A percentile compares a stretch with the other conserved stretches of the same genome.
phyloP scores from a whole-genome alignment of 2,329 filamentous ascomycete genomes.

The Blastomyces silverae region DNA sequence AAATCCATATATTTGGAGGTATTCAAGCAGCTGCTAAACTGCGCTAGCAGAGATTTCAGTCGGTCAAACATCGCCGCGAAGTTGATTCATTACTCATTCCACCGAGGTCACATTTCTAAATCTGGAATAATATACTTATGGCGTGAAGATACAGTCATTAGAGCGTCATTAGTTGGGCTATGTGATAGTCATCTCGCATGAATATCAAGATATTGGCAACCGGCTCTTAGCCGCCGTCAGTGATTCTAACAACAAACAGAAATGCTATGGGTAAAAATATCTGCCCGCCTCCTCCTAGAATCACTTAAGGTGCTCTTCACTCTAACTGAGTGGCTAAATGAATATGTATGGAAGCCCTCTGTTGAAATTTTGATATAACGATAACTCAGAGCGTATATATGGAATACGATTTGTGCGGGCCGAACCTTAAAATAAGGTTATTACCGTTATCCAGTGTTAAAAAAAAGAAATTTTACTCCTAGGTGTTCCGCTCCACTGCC shows the following conservation, averaged over 20 bases:
- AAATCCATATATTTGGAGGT: background rate
- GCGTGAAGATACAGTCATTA: background rate
- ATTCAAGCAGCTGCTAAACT: background rate
- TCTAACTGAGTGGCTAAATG: background rate
- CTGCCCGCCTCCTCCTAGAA: background rate
- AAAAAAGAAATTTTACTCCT: background rate
- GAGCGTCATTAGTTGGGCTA: background rate
- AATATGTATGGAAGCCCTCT: background rate
- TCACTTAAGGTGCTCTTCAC: background rate
- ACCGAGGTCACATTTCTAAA: background rate
- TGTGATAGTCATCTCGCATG: background rate
- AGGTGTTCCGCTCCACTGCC: background rate
- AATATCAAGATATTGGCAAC: background rate
- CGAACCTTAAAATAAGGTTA: conserved; percentile 1
- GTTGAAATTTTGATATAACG: background rate
- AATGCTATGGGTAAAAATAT: background rate
- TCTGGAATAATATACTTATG: background rate
- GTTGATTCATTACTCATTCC: background rate
- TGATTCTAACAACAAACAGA: background rate
- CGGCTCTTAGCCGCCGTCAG: background rate
- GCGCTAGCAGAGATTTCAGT: background rate
- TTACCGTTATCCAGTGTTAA: background rate
- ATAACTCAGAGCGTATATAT: background rate
- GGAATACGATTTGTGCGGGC: background rate
- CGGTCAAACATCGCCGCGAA: background rate